A percentile compares a stretch with the other conserved stretches of the same genome.
phyloP scores from a whole-genome alignment of 345 rosid genomes.

The Clarkia xantiana region DNA sequence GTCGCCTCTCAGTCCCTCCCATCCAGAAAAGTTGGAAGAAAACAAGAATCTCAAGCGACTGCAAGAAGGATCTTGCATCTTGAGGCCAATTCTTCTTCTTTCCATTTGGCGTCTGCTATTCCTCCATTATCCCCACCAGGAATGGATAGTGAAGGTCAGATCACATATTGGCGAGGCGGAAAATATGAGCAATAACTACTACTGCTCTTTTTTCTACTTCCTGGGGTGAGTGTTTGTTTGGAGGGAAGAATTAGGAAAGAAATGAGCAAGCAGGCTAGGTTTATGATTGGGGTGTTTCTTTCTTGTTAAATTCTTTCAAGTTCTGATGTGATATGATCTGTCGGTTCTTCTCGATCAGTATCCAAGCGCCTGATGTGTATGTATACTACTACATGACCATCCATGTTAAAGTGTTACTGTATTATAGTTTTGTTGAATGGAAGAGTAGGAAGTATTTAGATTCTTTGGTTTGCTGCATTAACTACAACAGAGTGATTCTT shows the following conservation, averaged over 20 bases:
- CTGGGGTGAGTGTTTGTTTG: conserved; percentile 6
- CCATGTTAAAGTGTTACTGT: too few species aligned
- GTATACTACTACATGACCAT: neutral
- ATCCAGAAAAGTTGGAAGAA: conserved; percentile 33
- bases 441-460: too few species aligned
- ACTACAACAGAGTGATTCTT: too few species aligned
- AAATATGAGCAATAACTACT: neutral
- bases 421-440: too few species aligned
- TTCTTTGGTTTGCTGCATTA: too few species aligned
- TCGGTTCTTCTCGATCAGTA: conserved; percentile 32
- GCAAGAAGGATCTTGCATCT: conserved; percentile 42
- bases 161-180: conserved; percentile 9
- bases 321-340: neutral
- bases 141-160: conserved; percentile 13
- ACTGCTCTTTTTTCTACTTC: conserved; percentile 16
- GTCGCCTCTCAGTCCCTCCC: conserved; percentile 34
- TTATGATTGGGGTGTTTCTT: conserved; percentile 3
- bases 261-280: conserved; percentile 13
- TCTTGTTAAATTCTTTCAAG: neutral
- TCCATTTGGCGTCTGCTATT: conserved; percentile 29
- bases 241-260: conserved; percentile 26
- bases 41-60: conserved; percentile 27
- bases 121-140: conserved; percentile 80
- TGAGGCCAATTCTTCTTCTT: conserved; percentile 10
- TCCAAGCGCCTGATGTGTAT: conserved; percentile 24